Evolutionary conservation across 257 asterid genomes (phyloP), one percentile per base, ranked within the genome.

Genomic region (Solanum peruvianum): DNA sequence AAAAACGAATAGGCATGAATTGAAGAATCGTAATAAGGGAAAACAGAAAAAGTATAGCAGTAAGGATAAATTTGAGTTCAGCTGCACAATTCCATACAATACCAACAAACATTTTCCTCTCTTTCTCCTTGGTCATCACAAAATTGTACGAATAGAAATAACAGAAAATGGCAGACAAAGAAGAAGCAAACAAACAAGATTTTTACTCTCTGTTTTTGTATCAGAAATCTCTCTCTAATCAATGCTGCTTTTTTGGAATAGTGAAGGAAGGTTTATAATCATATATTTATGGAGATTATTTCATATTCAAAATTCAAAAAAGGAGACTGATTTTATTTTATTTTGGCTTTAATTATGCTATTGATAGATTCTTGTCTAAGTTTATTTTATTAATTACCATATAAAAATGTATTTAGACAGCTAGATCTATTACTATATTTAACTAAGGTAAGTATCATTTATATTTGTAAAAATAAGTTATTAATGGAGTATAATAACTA

Each of bases 71-170:
- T 49, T 93, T 95, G 37, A 93, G 93, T 89, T 95, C 98, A 69
- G 95, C 93, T 6, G 94, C 97, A 89, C 96, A 95, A 33, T 92
- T 94, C 94, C 94, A 95, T 0, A 91, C 93, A 9, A 94, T 89
- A 10, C 98, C 98, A 10, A 93, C 96, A 13, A 95, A 88, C 94
- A 93, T 91, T 84, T 89, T 91, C 89, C 87, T 86, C 35, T 92
- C 93, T 77, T 89, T 90, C 27, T 90, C 92, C 78, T 89, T 88
- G 27, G 73, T 89, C 66, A 58, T 49, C 56, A 15, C 1, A 31
- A 35, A n/a, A 52, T 7, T 73, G 52, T 71, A 71, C 44, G 29
- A 73, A 73, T 23, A 76, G 37, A 77, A 77, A 77, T 77, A 9
- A 73, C 25, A 71, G 52, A 73, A 27, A 39, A 73, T 73, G 13